phyloP scores from a whole-genome alignment of 164 flowering plant genomes.

The Annona cherimola region DNA sequence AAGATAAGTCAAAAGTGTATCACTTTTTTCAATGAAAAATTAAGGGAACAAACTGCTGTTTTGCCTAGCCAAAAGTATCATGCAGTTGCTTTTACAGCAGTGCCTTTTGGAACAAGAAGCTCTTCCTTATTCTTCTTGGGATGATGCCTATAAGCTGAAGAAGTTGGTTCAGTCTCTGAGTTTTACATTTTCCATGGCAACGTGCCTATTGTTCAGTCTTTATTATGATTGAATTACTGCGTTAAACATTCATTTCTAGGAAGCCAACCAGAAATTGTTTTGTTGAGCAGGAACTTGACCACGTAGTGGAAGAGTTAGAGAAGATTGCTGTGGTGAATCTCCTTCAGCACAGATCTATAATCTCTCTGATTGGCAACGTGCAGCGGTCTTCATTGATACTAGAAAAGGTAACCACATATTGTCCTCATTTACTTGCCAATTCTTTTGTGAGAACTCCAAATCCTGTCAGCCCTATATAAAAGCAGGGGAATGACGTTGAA shows the following conservation, averaged over 20 bases:
- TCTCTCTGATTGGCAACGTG: conserved; percentile 95
- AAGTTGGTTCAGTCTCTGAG: background rate
- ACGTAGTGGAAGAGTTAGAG: conserved; percentile 90
- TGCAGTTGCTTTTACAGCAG: background rate
- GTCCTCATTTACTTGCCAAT: background rate
- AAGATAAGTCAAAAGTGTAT: background rate
- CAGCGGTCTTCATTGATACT: conserved; percentile 81
- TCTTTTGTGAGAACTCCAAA: background rate
- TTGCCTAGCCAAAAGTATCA: background rate
- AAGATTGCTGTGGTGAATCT: conserved; percentile 87
- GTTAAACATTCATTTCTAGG: background rate
- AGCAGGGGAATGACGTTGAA: background rate
- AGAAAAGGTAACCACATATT: conserved; percentile 58
- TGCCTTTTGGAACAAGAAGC: background rate
- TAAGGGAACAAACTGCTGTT: background rate
- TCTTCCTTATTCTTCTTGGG: background rate
- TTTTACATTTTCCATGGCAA: background rate
- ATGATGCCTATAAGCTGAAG: background rate
- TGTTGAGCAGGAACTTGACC: conserved; percentile 82
- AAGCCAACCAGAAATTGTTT: background rate
- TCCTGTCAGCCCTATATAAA: background rate
- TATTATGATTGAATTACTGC: background rate
- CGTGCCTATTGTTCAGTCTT: background rate
- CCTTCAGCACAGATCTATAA: conserved; percentile 77
- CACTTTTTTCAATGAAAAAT: background rate